Conservation (phyloP, 1,139 yeast species). For the Scheffersomyces cryptocercus region DNA sequence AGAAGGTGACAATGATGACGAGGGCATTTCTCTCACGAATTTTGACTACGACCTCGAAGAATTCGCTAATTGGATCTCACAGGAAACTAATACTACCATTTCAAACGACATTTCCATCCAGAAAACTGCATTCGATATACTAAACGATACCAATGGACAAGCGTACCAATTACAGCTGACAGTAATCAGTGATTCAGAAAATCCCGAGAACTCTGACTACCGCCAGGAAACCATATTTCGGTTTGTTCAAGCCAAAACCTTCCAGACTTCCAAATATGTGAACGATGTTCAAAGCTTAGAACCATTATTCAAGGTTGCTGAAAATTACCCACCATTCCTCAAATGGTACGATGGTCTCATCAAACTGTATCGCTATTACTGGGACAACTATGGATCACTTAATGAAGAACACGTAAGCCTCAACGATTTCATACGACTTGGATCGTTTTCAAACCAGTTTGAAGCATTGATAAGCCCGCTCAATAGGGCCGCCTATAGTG, state of each 20-base stretch:
- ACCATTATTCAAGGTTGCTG: conserved; percentile 17
- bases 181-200: not conserved
- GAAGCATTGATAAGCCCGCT: conserved; percentile 26
- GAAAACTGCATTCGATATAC: conserved; percentile 3
- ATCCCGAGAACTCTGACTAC: not conserved
- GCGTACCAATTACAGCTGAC: not conserved
- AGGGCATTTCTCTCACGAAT: no score
- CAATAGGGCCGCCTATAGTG: conserved; percentile 7
- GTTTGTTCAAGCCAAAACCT: conserved; percentile 26
- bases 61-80: conserved; percentile 18
- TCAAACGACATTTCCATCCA: not conserved
- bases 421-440: conserved; percentile 13
- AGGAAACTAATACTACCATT: not conserved
- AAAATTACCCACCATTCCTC: conserved; percentile 18
- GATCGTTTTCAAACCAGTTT: conserved; percentile 18
- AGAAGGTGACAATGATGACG: conserved; percentile 4
- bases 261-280: conserved; percentile 21
- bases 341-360: conserved; percentile 32
- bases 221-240: conserved; percentile 12
- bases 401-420: conserved; percentile 9
- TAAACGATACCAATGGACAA: conserved; percentile 1
- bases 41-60: conserved; percentile 24
- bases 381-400: conserved; percentile 25
- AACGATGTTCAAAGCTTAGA: conserved; percentile 15
- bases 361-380: conserved; percentile 32